These are phyloP conservation scores for Magnolia officinalis DNA, from an alignment of 164 flowering plant species.

Conservation along the genomic window DNA sequence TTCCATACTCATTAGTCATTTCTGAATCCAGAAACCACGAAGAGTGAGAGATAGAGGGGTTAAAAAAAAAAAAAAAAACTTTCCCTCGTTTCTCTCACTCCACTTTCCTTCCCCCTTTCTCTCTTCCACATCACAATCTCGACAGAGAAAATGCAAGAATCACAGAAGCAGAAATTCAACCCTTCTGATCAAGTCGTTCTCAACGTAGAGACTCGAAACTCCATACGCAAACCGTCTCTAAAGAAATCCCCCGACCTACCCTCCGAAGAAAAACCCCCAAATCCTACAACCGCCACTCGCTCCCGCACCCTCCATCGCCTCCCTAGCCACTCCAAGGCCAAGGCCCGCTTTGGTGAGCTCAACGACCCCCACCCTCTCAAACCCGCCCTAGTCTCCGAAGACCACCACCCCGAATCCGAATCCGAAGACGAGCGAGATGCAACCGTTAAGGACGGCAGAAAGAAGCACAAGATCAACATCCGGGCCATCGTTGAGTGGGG, in stretches of 20 bases:
- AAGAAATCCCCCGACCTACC: neutral
- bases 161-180: neutral
- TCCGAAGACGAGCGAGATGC: neutral
- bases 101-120: neutral
- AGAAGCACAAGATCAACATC: conserved; percentile 13
- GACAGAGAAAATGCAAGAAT: neutral
- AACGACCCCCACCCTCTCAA: neutral
- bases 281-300: neutral
- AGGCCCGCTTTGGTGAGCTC: neutral
- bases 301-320: conserved; percentile 22
- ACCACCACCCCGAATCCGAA: neutral
- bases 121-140: neutral
- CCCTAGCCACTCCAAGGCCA: neutral
- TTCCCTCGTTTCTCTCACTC: no score
- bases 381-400: neutral
- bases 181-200: neutral
- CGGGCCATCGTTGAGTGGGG: conserved; percentile 25
- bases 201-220: neutral
- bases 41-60: no score
- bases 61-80: no score
- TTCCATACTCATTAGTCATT: no score
- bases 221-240: neutral
- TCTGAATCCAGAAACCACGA: no score
- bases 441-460: conserved; percentile 1
- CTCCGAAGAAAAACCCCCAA: neutral